Evolutionary conservation across 1,284 basidiomycete species (phyloP).

Genomic region (Cryptococcus floricola): DNA sequence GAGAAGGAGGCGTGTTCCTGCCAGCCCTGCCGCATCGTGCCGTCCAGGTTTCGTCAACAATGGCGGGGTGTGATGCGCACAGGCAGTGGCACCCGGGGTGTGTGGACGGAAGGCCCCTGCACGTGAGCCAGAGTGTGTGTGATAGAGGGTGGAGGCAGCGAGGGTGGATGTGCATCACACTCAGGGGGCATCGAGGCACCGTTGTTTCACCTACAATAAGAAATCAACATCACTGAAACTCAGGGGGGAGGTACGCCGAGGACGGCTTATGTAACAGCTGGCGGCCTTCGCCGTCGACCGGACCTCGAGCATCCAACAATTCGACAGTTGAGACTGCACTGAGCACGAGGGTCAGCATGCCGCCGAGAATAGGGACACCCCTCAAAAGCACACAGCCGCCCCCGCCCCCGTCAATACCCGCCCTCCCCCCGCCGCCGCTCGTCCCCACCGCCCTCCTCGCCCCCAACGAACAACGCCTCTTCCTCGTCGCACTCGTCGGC

Average conservation of each 20-base stretch:
- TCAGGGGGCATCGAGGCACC: too few species aligned
- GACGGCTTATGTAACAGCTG: too few species aligned
- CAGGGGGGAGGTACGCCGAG: too few species aligned
- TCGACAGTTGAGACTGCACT: too few species aligned
- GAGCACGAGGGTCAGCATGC: background rate
- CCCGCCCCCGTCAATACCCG: background rate
- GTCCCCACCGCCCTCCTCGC: conserved; percentile 41
- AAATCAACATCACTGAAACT: too few species aligned
- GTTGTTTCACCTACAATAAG: too few species aligned
- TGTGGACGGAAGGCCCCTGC: background rate
- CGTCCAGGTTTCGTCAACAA: background rate
- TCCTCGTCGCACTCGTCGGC: conserved; percentile 36
- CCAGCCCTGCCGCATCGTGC: too few species aligned
- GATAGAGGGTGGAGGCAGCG: background rate
- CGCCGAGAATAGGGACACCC: conserved; percentile 9
- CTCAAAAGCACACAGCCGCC: background rate
- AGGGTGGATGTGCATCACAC: too few species aligned
- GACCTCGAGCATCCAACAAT: too few species aligned
- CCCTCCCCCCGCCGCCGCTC: conserved; percentile 28
- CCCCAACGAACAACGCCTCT: conserved; percentile 40
- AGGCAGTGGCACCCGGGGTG: background rate
- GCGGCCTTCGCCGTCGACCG: too few species aligned
- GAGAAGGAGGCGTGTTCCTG: too few species aligned
- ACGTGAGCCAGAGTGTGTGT: too few species aligned
- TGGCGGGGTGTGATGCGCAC: background rate